Evolutionary conservation across 2,329 filamentous ascomycete species (phyloP), one percentile per base, ranked within the genome.

Genomic region (Colletotrichum liaoningense): DNA sequence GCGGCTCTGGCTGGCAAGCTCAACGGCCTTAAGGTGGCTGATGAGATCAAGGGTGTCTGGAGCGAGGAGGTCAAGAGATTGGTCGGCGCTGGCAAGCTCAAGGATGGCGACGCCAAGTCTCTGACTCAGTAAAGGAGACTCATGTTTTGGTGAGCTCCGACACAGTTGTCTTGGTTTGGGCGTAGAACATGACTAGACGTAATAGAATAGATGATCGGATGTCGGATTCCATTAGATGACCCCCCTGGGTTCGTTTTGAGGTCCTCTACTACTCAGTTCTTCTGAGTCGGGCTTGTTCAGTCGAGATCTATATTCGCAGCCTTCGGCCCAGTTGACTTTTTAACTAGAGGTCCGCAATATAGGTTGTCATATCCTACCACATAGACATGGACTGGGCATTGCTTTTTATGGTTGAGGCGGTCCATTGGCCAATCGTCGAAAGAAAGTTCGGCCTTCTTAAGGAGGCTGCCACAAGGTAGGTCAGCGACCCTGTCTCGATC

Each of bases 21-120:
- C 73, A 93, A 91, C 79, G 90, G 91, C 57, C 88, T 94, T 79
- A 97, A 94, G 83, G 91, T 96, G 75, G 92, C 91, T 24, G 91
- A 90, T 76, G 94, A 95, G 83, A 96, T 99, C 84, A 98, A 97
- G 91, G 86, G 85, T 68, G 92, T 95, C 67, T 98, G 95, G 90
- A 86, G 86, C 76, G 92, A 88, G 57, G 94, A 98, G 88, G 91
- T 93, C 68, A 91, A 93, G 88, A 90, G 93, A 76, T 90, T 98
- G 46, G 89, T 97, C 73, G 91, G 85, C 60, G 94, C 93, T 76
- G 95, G 95, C 77, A 98, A 97, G 90, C 85, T 97, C 72, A 95
- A 96, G 88, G 93, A 93, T 24, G 93, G 91, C 55, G 96, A 98
- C 75, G 86, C 90, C 78, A 97, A 97, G 89, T 86, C 86, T 24